Percentiles rank a stretch among this genome's conserved stretches.
Evolutionary conservation across 2,329 filamentous ascomycete genomes (phyloP).

Genomic region (Aspergillus persii): DNA sequence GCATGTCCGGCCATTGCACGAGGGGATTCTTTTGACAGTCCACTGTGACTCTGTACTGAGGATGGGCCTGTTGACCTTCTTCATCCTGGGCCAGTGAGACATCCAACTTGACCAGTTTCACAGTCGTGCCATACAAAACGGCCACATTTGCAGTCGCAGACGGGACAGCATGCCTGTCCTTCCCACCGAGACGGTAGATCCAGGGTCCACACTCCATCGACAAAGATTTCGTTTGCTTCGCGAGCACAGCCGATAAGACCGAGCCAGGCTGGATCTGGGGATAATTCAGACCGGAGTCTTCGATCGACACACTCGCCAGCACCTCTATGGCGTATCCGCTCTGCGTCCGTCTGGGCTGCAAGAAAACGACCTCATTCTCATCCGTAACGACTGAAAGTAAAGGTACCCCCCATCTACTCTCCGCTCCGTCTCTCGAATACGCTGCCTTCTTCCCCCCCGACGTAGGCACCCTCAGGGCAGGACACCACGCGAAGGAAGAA

Average conservation of each 20-base stretch:
- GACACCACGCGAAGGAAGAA: conserved; percentile 44
- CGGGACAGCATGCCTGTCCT: background rate
- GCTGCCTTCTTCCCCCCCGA: background rate
- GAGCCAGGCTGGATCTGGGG: conserved; percentile 24
- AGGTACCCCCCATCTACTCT: conserved; percentile 36
- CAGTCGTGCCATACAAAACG: conserved; percentile 29
- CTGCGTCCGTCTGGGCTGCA: conserved; percentile 24
- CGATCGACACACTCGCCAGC: conserved; percentile 22
- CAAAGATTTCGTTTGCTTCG: conserved; percentile 22
- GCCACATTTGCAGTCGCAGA: conserved; percentile 27
- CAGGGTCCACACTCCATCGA: conserved; percentile 35
- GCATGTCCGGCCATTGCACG: conserved; percentile 6
- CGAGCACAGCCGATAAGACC: conserved; percentile 29
- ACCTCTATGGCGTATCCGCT: conserved; percentile 25
- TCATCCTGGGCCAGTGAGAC: conserved; percentile 12
- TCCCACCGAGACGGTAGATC: conserved; percentile 14
- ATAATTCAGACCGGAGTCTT: conserved; percentile 11
- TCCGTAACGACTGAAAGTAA: conserved; percentile 41
- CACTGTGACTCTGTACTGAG: conserved; percentile 9
- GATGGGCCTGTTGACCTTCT: background rate
- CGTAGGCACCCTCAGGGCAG: conserved; percentile 25
- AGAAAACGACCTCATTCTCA: conserved; percentile 34
- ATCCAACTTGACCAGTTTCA: conserved; percentile 22
- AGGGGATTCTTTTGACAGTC: conserved; percentile 13
- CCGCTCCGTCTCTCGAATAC: conserved; percentile 10